Conservation (phyloP, 768 basidiomycete species). For the Boletus vinaceobasis region DNA sequence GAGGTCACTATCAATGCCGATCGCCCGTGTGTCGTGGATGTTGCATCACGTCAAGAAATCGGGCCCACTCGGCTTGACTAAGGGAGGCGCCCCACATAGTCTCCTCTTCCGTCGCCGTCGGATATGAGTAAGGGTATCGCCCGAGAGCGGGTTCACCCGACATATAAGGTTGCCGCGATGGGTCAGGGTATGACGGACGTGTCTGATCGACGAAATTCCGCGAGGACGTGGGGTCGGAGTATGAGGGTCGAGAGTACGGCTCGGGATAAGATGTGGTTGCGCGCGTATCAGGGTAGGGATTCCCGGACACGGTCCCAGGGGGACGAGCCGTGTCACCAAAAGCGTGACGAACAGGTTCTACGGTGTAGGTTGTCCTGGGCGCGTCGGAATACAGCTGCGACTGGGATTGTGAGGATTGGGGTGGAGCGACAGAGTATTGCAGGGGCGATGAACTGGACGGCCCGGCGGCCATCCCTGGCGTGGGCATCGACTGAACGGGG, state of each 20-base stretch:
- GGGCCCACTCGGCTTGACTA: slow-evolving; percentile 71
- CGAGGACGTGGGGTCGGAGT: slow-evolving; percentile 23
- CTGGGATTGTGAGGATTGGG: slow-evolving; percentile 24
- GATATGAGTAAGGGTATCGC: slow-evolving; percentile 38
- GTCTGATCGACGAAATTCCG: slow-evolving; percentile 23
- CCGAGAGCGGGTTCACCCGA: slow-evolving; percentile 20
- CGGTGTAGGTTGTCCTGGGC: slow-evolving; percentile 18
- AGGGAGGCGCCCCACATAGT: slow-evolving; percentile 77
- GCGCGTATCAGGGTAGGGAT: slow-evolving; percentile 30
- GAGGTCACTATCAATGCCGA: slow-evolving; percentile 21
- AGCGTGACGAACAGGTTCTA: slow-evolving; percentile 21
- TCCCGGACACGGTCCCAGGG: slow-evolving; percentile 15
- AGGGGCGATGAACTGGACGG: slow-evolving; percentile 25
- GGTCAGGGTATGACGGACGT: slow-evolving; percentile 22
- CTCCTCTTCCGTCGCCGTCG: slow-evolving; percentile 49
- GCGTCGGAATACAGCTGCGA: slow-evolving; percentile 26
- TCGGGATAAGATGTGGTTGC: slow-evolving; percentile 23
- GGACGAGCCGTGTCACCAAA: slow-evolving; percentile 22
- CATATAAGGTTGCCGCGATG: slow-evolving; percentile 29
- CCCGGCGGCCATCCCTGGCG: slow-evolving; percentile 16
- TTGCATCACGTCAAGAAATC: slow-evolving; percentile 63
- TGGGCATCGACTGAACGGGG: slow-evolving; percentile 22
- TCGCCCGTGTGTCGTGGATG: slow-evolving; percentile 36
- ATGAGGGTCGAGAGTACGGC: slow-evolving; percentile 23
- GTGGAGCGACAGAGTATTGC: slow-evolving; percentile 17